Evolutionary conservation across 805 yeast species (phyloP).

Genomic region (Ogataea angusta): DNA sequence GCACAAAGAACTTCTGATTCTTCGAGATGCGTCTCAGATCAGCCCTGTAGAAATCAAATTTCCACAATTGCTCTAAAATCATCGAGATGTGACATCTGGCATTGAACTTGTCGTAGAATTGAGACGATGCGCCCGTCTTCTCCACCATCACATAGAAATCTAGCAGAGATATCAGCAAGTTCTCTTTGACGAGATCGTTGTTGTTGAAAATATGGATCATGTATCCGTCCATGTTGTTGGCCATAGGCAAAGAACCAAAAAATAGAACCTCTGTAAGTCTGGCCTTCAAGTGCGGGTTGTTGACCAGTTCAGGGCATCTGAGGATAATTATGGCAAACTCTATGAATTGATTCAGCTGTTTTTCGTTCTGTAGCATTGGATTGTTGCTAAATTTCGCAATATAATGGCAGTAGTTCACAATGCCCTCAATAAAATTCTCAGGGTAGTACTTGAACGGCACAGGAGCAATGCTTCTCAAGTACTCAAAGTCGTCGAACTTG

Average conservation of each 20-base stretch:
- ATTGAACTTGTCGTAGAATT: constrained; percentile 94
- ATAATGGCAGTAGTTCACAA: constrained; percentile 66
- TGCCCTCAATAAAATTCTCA: constrained; percentile 80
- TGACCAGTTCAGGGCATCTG: constrained; percentile 79
- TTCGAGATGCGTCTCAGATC: constrained; percentile 69
- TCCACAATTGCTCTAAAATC: constrained; percentile 82
- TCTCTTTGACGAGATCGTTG: constrained; percentile 57
- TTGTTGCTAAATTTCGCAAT: constrained; percentile 53
- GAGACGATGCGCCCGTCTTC: constrained; percentile 91
- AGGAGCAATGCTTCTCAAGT: constrained; percentile 62
- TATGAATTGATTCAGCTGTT: constrained; percentile 54
- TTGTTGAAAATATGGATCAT: constrained; percentile 63
- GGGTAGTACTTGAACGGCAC: constrained; percentile 80
- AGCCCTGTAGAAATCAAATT: constrained; percentile 58
- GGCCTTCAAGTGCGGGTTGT: constrained; percentile 92
- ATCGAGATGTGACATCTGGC: constrained; percentile 82
- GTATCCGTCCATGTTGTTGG: constrained; percentile 65
- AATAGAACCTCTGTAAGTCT: constrained; percentile 77
- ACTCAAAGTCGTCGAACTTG: constrained; percentile 73
- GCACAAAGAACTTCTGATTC: constrained; percentile 75
- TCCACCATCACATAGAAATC: constrained; percentile 94
- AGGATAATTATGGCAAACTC: constrained; percentile 72
- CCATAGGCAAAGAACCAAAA: constrained; percentile 61
- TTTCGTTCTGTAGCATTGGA: constrained; percentile 52
- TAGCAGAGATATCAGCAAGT: constrained; percentile 76